These are phyloP conservation scores for Penicillium robsamsonii DNA, from an alignment of 495 filamentous ascomycete genomes.

Conservation along the genomic window DNA sequence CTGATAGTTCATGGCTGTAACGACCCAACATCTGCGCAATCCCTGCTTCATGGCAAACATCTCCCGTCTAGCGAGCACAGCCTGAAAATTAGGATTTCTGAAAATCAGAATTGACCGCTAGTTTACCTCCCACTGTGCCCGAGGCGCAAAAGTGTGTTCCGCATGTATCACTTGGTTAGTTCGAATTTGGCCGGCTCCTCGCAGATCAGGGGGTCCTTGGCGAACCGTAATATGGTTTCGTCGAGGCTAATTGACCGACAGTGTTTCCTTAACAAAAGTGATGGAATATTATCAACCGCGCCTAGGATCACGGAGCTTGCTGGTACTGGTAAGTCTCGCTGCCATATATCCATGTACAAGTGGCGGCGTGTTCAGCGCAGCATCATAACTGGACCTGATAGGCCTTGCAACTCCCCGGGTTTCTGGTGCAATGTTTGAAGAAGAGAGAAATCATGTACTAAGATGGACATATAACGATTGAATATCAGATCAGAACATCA, in stretches of 20 bases:
- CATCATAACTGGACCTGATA: too few species aligned
- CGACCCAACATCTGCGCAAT: background rate
- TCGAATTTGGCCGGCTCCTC: background rate
- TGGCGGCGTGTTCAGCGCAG: background rate
- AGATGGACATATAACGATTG: background rate
- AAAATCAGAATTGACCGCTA: background rate
- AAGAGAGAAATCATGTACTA: background rate
- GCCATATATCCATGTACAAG: background rate
- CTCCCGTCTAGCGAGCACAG: background rate
- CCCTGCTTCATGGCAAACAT: background rate
- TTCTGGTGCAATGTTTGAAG: too few species aligned
- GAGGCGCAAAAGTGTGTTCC: background rate
- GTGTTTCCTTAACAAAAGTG: background rate
- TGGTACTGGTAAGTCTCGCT: background rate
- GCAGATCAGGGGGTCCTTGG: background rate
- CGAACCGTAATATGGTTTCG: background rate
- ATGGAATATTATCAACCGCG: background rate
- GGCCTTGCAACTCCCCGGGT: too few species aligned
- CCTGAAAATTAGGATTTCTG: background rate
- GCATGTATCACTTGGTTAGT: background rate
- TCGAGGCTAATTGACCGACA: background rate
- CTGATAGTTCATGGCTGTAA: background rate
- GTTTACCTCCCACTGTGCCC: background rate
- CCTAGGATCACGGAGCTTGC: background rate
- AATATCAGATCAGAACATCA: background rate